Percentiles rank a stretch among this genome's conserved stretches.
Conservation (phyloP, 768 basidiomycete species). For the Porphyrellus cyaneotinctus region DNA sequence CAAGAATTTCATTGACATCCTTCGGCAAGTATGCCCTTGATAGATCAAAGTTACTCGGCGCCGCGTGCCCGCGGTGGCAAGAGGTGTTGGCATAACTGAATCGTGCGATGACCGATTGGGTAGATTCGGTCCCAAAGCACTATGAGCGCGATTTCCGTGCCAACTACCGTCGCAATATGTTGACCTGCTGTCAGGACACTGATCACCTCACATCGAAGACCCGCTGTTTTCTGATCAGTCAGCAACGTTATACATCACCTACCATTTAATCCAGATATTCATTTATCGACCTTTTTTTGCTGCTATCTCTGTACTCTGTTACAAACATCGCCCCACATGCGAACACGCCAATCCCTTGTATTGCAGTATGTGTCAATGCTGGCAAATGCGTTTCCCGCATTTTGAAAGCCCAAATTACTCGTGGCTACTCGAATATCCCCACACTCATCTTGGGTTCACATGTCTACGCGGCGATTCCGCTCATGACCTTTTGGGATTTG, state of each 20-base stretch:
- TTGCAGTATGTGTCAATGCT: slow-evolving; percentile 57
- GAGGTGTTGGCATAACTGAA: slow-evolving; percentile 66
- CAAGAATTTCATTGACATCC: background rate
- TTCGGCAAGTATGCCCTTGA: slow-evolving; percentile 60
- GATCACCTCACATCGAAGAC: slow-evolving; percentile 53
- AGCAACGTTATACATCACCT: slow-evolving; percentile 52
- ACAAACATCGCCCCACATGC: slow-evolving; percentile 22
- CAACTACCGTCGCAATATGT: background rate
- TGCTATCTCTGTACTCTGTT: slow-evolving; percentile 32
- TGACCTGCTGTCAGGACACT: slow-evolving; percentile 40
- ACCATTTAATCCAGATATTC: slow-evolving; percentile 60
- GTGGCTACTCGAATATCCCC: slow-evolving; percentile 42
- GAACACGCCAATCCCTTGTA: slow-evolving; percentile 44
- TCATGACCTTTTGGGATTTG: slow-evolving; percentile 57
- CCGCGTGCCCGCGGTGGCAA: slow-evolving; percentile 50
- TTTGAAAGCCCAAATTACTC: slow-evolving; percentile 46
- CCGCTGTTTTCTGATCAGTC: slow-evolving; percentile 51
- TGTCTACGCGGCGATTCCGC: slow-evolving; percentile 47
- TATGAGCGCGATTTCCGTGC: slow-evolving; percentile 38
- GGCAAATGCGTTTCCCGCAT: slow-evolving; percentile 59
- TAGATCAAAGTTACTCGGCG: slow-evolving; percentile 53
- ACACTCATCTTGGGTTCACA: slow-evolving; percentile 44
- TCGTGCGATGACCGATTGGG: slow-evolving; percentile 68
- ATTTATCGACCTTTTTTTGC: slow-evolving; percentile 70
- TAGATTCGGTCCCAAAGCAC: slow-evolving; percentile 63